Evolutionary conservation across 2,329 filamentous ascomycete genomes (phyloP).

Genomic region (Tolypocladium sp.): DNA sequence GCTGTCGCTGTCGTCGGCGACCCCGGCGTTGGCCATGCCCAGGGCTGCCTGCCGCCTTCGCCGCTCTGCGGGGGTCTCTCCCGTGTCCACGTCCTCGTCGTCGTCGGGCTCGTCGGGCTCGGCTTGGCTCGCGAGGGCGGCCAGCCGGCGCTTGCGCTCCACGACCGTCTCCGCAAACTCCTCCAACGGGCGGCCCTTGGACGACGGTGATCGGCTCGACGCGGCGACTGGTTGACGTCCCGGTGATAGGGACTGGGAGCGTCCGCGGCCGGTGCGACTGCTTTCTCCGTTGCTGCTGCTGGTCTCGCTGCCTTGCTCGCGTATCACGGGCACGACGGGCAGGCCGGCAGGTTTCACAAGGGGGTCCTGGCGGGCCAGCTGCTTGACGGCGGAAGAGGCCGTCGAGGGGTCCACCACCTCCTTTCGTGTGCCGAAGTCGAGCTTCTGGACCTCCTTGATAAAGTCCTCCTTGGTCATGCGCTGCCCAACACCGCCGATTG

Average conservation of each 20-base stretch:
- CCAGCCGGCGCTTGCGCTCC: constrained; percentile 57
- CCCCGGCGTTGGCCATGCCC: constrained; percentile 40
- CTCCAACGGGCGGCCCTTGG: constrained; percentile 2
- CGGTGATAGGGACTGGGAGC: constrained; percentile 10
- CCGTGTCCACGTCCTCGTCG: constrained; percentile 27
- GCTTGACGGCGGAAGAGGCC: constrained; percentile 39
- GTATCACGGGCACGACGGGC: constrained; percentile 10
- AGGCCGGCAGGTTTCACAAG: constrained; percentile 3
- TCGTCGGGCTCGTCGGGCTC: no score
- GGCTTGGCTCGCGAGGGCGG: constrained; percentile 35
- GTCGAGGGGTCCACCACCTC: constrained; percentile 43
- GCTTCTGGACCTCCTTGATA: constrained; percentile 60
- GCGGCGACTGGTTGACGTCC: constrained; percentile 2
- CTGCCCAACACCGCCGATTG: constrained; percentile 60
- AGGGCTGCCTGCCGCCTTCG: constrained; percentile 66
- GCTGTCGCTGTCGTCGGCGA: constrained; percentile 40
- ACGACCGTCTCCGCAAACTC: constrained; percentile 54
- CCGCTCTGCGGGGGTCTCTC: constrained; percentile 67
- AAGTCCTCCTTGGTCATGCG: constrained; percentile 78
- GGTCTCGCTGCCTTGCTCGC: constrained; percentile 7
- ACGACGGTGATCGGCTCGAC: background rate
- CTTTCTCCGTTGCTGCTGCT: constrained; percentile 6
- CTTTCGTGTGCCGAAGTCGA: constrained; percentile 56
- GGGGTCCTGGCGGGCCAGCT: constrained; percentile 33
- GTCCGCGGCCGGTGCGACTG: constrained; percentile 9